Evolutionary conservation across 352 stramenopile species (phyloP).

Genomic region (Phytophthora ohioensis): DNA sequence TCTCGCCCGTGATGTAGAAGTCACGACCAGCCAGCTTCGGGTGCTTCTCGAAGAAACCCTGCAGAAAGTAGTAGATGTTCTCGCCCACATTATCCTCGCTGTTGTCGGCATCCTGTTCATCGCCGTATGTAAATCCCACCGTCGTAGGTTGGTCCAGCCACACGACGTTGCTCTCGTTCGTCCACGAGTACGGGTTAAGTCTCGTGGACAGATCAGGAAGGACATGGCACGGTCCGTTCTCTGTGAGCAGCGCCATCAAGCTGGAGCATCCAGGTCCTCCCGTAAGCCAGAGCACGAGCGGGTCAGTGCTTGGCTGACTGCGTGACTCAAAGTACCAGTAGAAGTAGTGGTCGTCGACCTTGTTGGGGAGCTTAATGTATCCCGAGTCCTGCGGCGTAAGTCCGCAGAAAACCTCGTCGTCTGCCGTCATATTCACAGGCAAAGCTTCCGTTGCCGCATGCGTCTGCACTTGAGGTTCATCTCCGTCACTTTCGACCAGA

Average conservation of each 20-base stretch:
- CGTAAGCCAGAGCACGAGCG: constrained; percentile 71
- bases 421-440: constrained; percentile 17
- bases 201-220: constrained; percentile 51
- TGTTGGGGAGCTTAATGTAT: constrained; percentile 72
- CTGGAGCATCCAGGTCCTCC: constrained; percentile 68
- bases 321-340: constrained; percentile 81
- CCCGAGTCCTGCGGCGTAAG: constrained; percentile 57
- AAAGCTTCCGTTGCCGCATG: constrained; percentile 28
- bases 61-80: constrained; percentile 75
- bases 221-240: constrained; percentile 75
- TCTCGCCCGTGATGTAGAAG: constrained; percentile 76
- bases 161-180: constrained; percentile 63
- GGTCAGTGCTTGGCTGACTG: constrained; percentile 51
- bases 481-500: constrained; percentile 19
- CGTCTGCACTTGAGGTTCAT: constrained; percentile 28
- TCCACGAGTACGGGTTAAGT: constrained; percentile 71
- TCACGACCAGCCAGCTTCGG: constrained; percentile 57
- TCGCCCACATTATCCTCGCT: constrained; percentile 60
- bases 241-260: constrained; percentile 61
- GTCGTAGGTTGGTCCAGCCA: constrained; percentile 74
- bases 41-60: constrained; percentile 70
- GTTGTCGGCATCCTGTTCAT: constrained; percentile 41
- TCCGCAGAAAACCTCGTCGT: constrained; percentile 52
- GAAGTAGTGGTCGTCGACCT: constrained; percentile 76
- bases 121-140: constrained; percentile 62